Evolutionary conservation across 2,329 filamentous ascomycete genomes (phyloP).

Genomic region (Trichophyton schoenleinii): DNA sequence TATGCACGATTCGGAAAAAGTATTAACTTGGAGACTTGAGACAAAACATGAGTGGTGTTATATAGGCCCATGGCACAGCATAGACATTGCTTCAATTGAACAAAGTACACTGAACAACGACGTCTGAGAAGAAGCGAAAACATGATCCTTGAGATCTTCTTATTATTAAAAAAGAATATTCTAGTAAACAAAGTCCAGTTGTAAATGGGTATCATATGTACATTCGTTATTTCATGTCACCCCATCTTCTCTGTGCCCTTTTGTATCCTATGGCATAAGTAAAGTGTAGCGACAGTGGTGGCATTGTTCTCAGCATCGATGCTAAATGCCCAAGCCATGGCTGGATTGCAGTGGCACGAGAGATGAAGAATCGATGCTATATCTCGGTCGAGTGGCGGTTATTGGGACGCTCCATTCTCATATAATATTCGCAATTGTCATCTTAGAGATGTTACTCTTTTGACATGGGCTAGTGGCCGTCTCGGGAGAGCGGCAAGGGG

Average conservation of each 20-base stretch:
- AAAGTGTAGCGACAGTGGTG: background rate
- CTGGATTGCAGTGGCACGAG: background rate
- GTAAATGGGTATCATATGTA: conserved; percentile 2
- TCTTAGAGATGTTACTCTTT: conserved; percentile 28
- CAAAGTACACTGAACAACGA: background rate
- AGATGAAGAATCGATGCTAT: background rate
- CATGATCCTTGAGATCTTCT: background rate
- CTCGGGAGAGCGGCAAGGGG: conserved; percentile 15
- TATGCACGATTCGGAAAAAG: conserved; percentile 92
- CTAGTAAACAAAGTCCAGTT: background rate
- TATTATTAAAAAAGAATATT: background rate
- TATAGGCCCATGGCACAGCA: background rate
- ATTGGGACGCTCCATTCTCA: conserved; percentile 9
- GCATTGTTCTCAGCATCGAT: background rate
- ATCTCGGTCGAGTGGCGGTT: background rate
- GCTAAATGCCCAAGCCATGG: background rate
- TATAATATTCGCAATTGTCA: conserved; percentile 38
- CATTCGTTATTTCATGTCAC: conserved; percentile 3
- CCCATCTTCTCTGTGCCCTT: background rate
- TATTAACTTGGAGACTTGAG: conserved; percentile 67
- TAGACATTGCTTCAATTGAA: background rate
- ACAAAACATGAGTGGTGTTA: background rate
- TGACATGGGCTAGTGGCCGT: conserved; percentile 15
- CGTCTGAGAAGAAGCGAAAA: background rate
- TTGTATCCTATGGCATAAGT: background rate